phyloP scores from a whole-genome alignment of 768 basidiomycete species.

The Aureoboletus auriporus region DNA sequence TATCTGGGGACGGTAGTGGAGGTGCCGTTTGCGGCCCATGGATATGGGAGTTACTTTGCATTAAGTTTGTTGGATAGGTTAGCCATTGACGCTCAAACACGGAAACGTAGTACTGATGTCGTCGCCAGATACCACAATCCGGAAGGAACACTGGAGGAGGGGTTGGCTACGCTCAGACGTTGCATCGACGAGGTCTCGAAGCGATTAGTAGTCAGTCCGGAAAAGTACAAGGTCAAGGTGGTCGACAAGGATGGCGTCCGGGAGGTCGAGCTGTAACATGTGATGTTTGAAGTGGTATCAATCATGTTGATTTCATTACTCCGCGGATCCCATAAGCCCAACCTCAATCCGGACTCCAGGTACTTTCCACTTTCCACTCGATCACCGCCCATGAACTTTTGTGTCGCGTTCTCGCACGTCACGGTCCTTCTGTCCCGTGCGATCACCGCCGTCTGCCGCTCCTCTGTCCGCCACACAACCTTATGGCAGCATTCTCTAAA shows the following conservation, averaged over 20 bases:
- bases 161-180: conserved; percentile 74
- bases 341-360: conserved; percentile 18
- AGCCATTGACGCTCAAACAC: conserved; percentile 11
- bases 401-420: conserved; percentile 48
- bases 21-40: conserved; percentile 93
- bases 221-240: conserved; percentile 83
- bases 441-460: conserved; percentile 15
- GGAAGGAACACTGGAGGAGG: conserved; percentile 79
- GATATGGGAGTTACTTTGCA: conserved; percentile 91
- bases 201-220: conserved; percentile 74
- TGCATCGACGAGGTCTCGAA: conserved; percentile 89
- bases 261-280: conserved; percentile 62
- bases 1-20: conserved; percentile 87
- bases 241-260: conserved; percentile 90
- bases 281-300: background rate
- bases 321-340: background rate
- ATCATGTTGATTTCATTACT: too few relatives aligned
- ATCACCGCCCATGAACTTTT: conserved; percentile 53
- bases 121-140: conserved; percentile 81
- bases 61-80: conserved; percentile 89
- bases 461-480: conserved; percentile 5
- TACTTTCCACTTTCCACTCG: conserved; percentile 35
- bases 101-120: background rate
- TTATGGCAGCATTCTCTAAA: conserved; percentile 35
- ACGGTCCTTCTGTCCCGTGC: conserved; percentile 39